Evolutionary conservation across 139 green algal genomes (phyloP).

Genomic region (Pseudopediastrum boryanum): DNA sequence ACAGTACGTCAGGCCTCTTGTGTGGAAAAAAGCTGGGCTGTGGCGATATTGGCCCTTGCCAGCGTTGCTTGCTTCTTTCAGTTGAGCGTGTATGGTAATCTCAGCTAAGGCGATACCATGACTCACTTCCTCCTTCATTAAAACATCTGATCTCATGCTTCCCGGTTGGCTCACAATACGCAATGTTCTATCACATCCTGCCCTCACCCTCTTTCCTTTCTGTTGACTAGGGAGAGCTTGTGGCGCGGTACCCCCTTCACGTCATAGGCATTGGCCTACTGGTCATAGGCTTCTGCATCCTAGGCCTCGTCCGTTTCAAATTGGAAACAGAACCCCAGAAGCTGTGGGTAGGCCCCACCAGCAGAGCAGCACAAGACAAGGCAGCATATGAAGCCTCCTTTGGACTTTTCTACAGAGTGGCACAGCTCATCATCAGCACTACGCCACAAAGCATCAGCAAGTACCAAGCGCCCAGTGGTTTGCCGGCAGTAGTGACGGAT

Average conservation of each 20-base stretch:
- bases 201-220: background rate
- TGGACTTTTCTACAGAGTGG: constrained; percentile 90
- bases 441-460: constrained; percentile 19
- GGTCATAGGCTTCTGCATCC: constrained; percentile 50
- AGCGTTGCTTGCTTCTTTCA: no score
- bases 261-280: constrained; percentile 43
- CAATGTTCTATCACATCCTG: background rate
- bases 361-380: constrained; percentile 58
- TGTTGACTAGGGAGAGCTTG: constrained; percentile 58
- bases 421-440: constrained; percentile 75
- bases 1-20: no score
- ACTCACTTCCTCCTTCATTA: no score
- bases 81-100: no score
- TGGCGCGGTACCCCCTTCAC: constrained; percentile 42
- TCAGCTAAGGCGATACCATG: no score
- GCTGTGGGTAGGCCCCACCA: constrained; percentile 82
- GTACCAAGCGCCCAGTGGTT: constrained; percentile 37
- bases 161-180: background rate
- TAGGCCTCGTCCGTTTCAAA: constrained; percentile 62
- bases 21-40: no score
- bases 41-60: no score
- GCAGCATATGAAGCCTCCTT: constrained; percentile 83
- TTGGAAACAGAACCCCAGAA: constrained; percentile 62
- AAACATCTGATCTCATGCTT: no score
- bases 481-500: constrained; percentile 69